phyloP scores from a whole-genome alignment of 768 basidiomycete species.

The Trametes punicea region DNA sequence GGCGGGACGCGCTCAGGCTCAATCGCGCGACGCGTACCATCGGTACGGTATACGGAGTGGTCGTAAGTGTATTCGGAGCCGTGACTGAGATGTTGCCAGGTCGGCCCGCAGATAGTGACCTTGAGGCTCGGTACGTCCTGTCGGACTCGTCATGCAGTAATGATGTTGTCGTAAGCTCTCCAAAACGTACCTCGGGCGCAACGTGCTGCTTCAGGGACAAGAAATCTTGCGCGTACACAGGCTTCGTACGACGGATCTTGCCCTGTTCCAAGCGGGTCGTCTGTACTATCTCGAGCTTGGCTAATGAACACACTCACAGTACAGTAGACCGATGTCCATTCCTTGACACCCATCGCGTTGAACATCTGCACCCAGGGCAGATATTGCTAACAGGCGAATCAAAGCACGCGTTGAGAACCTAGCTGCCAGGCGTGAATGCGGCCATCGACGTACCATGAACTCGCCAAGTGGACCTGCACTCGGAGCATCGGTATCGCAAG shows the following conservation, averaged over 20 bases:
- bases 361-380: conserved; percentile 25
- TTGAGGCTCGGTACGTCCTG: conserved; percentile 66
- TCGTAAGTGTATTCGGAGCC: conserved; percentile 56
- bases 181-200: conserved; percentile 43
- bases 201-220: conserved; percentile 54
- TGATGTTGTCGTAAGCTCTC: not conserved
- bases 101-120: conserved; percentile 64
- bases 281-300: not conserved
- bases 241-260: conserved; percentile 56
- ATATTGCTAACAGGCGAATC: conserved; percentile 14
- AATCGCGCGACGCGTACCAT: conserved; percentile 36
- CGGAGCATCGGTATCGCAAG: not conserved
- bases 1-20: too few relatives aligned
- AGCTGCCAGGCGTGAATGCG: conserved; percentile 18
- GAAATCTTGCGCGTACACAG: conserved; percentile 62
- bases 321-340: conserved; percentile 21
- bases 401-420: conserved; percentile 13
- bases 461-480: conserved; percentile 3
- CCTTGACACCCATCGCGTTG: conserved; percentile 19
- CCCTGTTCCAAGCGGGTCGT: conserved; percentile 35
- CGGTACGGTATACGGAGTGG: conserved; percentile 53
- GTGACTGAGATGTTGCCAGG: conserved; percentile 69
- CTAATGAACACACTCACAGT: conserved; percentile 14
- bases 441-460: conserved; percentile 18
- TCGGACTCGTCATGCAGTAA: not conserved